Evolutionary conservation across 116 monocot genomes (phyloP), one percentile per base, ranked within the genome.

Genomic region (Trichopus zeylanicus): DNA sequence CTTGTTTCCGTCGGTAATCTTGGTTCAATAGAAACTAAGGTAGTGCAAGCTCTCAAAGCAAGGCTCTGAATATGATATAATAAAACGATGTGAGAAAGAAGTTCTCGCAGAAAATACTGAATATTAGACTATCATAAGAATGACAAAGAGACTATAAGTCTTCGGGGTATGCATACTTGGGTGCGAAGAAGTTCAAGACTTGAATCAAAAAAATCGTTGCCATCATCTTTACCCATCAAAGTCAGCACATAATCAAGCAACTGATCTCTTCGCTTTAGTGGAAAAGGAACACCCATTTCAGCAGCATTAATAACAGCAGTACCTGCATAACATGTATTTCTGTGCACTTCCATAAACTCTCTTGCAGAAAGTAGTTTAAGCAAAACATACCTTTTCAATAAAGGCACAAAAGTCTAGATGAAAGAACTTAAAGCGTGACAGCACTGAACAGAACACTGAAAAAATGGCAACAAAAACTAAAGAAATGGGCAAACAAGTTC

Each of bases 171-270:
- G 6, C 26, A 48, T 82, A 84, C 95, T 65, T 95, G 95, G 52
- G 95, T 90, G 61, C 69, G 76, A 51, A 95, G 81, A 78, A 77
- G 76, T 65, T 95, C 87, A 69, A 71, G 59, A 57, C 67, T 86
- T 38, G 81, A 78, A 76, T 83, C 95, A 70, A 56, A 22, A 33
- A 71, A 69, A 68, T 53, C 71, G 61, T 94, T 73, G 33, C 61
- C 60, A 52, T 83, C 90, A 64, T 95, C 90, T 70, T 81, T 75
- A 55, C 95, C 95, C 95, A 95, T 95, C 70, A 95, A 76, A 39
- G 90, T 95, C 19, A 95, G 65, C 27, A 90, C 90, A 73, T 86
- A 95, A 68, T 89, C 87, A 66, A 95, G 78, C 67, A 95, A 70
- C 60, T 77, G 78, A 60, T 95, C 95, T 68, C 95, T 86, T 72